phyloP scores from a whole-genome alignment of 495 filamentous ascomycete genomes.

The Aspergillus wentii region DNA sequence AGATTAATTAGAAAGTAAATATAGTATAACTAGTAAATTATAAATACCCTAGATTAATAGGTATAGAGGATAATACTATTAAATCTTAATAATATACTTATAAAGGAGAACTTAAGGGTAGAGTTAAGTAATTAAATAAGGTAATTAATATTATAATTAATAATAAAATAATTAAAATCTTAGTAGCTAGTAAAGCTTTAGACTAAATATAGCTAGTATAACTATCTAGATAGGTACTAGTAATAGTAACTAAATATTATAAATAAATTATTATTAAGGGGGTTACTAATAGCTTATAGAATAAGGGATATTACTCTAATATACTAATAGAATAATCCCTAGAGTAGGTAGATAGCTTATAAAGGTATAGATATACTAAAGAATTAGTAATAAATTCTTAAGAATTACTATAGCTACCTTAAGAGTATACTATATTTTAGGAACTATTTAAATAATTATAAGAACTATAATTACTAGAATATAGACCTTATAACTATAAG shows the following conservation, averaged over 20 bases:
- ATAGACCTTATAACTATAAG: conserved; percentile 4
- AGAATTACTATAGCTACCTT: not conserved
- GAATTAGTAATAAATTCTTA: not conserved
- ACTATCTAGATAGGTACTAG: not conserved
- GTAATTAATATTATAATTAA: not conserved
- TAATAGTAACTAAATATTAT: not conserved
- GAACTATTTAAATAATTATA: conserved; percentile 7
- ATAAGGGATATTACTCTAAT: not conserved
- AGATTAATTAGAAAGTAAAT: too few relatives aligned
- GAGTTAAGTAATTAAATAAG: too few relatives aligned
- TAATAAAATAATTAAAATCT: not conserved
- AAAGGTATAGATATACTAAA: not conserved
- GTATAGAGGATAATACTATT: too few relatives aligned
- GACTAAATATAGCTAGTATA: not conserved
- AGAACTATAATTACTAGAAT: conserved; percentile 2
- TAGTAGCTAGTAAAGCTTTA: not conserved
- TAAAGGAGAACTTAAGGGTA: not conserved
- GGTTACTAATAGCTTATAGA: not conserved
- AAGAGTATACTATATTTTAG: conserved; percentile 4
- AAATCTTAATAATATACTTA: too few relatives aligned
- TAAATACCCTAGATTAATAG: too few relatives aligned
- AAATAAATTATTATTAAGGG: not conserved
- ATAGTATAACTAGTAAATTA: too few relatives aligned
- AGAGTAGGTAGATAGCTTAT: not conserved
- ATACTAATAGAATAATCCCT: not conserved